Evolutionary conservation across 129 eudicot species (phyloP).

Genomic region (Rutidosis leptorrhynchoides): DNA sequence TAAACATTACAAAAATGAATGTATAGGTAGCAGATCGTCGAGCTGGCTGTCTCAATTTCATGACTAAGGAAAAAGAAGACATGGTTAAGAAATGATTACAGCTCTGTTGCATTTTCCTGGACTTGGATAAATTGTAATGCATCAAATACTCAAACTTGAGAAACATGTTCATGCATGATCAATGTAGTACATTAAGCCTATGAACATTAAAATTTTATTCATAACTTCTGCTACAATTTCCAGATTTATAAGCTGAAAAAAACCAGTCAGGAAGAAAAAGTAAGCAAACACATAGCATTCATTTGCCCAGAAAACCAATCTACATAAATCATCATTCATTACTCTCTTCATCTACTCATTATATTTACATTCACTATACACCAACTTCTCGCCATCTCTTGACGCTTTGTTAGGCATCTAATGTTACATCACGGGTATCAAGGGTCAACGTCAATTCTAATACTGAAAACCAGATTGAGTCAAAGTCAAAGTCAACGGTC

Average conservation of each 20-base stretch:
- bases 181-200: conserved; percentile 21
- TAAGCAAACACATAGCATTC: conserved; percentile 7
- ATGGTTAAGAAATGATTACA: no score
- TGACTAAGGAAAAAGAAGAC: no score
- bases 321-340: conserved; percentile 20
- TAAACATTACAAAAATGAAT: no score
- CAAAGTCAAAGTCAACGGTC: conserved; percentile 26
- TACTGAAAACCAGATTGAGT: neutral
- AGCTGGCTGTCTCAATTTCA: no score
- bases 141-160: neutral
- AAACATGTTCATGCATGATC: neutral
- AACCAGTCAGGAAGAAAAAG: neutral
- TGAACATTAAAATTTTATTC: conserved; percentile 25
- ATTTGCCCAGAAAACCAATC: conserved; percentile 14
- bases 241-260: conserved; percentile 11
- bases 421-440: conserved; percentile 6
- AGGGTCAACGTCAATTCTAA: conserved; percentile 1
- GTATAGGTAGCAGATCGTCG: no score
- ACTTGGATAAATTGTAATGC: no score
- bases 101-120: no score
- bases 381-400: conserved; percentile 14
- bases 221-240: conserved; percentile 8
- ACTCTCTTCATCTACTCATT: conserved; percentile 23
- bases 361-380: conserved; percentile 42
- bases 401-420: conserved; percentile 23